Percentiles rank a stretch among this genome's conserved stretches.
phyloP scores from a whole-genome alignment of 345 rosid genomes.

The Eucalyptus pauciflora region DNA sequence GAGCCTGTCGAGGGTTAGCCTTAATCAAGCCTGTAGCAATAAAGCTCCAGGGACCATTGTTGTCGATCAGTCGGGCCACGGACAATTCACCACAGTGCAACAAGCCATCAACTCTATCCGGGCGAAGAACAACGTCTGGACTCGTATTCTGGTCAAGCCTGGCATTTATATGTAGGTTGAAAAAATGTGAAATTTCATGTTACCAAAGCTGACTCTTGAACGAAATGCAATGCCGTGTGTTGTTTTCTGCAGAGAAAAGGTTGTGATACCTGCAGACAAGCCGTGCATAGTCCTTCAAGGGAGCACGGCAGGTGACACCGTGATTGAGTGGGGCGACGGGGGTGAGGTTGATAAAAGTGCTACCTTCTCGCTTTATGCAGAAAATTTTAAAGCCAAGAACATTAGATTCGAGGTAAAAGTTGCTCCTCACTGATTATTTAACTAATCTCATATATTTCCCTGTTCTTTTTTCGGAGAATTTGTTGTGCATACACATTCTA shows the following conservation, averaged over 20 bases:
- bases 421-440: too few relatives aligned
- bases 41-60: background rate
- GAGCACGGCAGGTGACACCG: background rate
- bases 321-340: background rate
- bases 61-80: background rate
- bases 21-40: background rate
- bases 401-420: background rate
- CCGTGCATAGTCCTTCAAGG: background rate
- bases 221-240: background rate
- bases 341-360: background rate
- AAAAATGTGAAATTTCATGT: background rate
- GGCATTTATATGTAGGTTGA: background rate
- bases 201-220: background rate
- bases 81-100: background rate
- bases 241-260: background rate
- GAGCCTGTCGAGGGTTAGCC: background rate
- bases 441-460: background rate
- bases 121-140: background rate
- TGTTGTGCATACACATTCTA: background rate
- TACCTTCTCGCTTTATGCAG: background rate
- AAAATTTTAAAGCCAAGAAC: background rate
- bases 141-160: background rate
- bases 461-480: background rate
- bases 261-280: background rate
- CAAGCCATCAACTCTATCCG: background rate